Evolutionary conservation across 1,284 basidiomycete species (phyloP), one percentile per base, ranked within the genome.

Genomic region (Ganoderma sinense): DNA sequence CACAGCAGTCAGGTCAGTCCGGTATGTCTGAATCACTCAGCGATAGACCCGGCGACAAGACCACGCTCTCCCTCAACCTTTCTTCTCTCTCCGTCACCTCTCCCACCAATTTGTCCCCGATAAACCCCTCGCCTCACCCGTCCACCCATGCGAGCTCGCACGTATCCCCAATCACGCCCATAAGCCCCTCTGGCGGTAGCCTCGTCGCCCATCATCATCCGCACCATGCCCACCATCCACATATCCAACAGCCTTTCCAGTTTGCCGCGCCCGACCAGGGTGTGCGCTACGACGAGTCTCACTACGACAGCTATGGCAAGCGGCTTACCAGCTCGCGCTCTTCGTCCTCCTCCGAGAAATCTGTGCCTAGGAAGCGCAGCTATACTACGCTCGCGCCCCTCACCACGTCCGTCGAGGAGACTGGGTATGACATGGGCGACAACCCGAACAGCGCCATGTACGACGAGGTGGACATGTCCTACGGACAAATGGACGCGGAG

Each of bases 11-110:
- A 70, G 62, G 77, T 23, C 73, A 81, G 73, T 65, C 74, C 64
- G 58, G 68, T 69, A 74, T 76, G 67, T 69, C 59, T 65, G 75
- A 74, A 69, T 69, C 70, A n/a, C 71, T 72, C 67, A 64, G 73
- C 66, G 80, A 80, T 71, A 76, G 78, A 65, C 72, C 74, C 16
- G 74, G 75, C 64, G 77, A 79, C 76, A 73, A 77, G 66, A 75
- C 79, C 33, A 74, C 80, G 0, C 84, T 92, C 66, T 88, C 89
- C n/a, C 87, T 93, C 78, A 93, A 92, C 77, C 82, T 93, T 68
- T 88, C 88, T 40, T 84, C 85, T 0, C 84, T 93, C 66, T 82
- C 86, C 62, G 90, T 92, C 71, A 80, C 89, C 43, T 91, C 89
- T 16, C 89, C 91, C 20, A 85, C 88, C 23, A 86, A 86, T 69